Conservation (phyloP, 768 basidiomycete genomes). For the Russula ochroleuca region DNA sequence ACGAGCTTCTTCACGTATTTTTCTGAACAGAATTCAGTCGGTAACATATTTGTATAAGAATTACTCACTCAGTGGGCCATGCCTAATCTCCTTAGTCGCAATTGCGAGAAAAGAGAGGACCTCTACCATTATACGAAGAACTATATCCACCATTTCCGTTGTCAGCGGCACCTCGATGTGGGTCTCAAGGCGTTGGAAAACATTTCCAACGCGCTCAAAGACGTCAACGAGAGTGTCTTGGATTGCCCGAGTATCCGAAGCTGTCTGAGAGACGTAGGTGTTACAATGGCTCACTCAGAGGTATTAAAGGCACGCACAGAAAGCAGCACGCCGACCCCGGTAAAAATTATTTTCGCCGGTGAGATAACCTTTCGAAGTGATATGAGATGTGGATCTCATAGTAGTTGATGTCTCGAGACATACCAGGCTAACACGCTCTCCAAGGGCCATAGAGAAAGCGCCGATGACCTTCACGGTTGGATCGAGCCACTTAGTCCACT, state of each 20-base stretch:
- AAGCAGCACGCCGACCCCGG: background rate
- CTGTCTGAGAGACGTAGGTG: background rate
- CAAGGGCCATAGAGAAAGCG: background rate
- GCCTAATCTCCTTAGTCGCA: too few species aligned
- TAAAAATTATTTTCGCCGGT: background rate
- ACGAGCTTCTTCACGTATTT: too few species aligned
- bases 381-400: too few species aligned
- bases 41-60: too few species aligned
- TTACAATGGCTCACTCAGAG: too few species aligned
- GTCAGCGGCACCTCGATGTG: background rate
- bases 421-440: background rate
- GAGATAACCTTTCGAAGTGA: background rate
- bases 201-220: background rate
- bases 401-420: too few species aligned
- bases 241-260: background rate
- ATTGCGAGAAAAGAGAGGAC: background rate
- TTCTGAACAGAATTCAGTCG: too few species aligned
- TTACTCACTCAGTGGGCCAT: too few species aligned
- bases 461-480: background rate
- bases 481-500: too few species aligned
- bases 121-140: slow-evolving; percentile 1
- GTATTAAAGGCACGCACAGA: background rate
- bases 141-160: background rate
- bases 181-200: background rate
- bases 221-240: background rate